Base-by-base conservation (phyloP, 768 basidiomycete species). In the Tylopilus cervinicoccineus region DNA sequence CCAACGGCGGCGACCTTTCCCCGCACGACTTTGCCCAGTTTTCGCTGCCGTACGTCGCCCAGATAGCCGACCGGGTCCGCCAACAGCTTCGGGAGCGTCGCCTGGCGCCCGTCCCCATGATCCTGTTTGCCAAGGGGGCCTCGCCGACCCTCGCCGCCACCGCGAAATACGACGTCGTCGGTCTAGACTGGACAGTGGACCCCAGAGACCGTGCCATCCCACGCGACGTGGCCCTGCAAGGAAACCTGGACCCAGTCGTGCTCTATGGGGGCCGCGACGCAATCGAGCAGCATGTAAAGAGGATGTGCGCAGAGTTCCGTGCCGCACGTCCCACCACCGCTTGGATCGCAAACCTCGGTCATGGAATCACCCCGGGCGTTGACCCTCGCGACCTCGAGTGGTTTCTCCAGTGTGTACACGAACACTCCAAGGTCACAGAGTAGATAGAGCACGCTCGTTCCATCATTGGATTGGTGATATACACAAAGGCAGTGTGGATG, bases 271-370 rank as follows among this genome's bases (percentile, higher is more conserved):
- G 92, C 4, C 76, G 71, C 51, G 85, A 84, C 7, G 91, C 92
- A 12, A 97, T 98, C 58, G 90, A 93, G 70, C 66, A 69, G 32
- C 83, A 88, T 55, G 92, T 96, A 32, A 83, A 91, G 72, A 75
- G 86, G 55, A 86, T 93, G 80, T 80, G 82, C 52, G 73, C 80
- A 53, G 77, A 76, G n/a, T 98, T 97, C 72, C 73, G 77, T 42
- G 60, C 61, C 7, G 70, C 58, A 37, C 79, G 81, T 10, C 64
- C 66, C 43, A 60, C 72, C 17, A 77, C 76, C 33, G 88, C 83
- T n/a, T 98, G 94, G 93, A 97, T 98, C 60, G 88, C 89, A 9
- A 98, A 98, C 70, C 72, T 99, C 19, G 96, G 96, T 0, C 96
- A 98, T 64, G 96, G 96, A 6, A 94, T 99, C 58, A 96, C 93